phyloP scores from a whole-genome alignment of 2,329 filamentous ascomycete species.

The Fusarium tupiense region DNA sequence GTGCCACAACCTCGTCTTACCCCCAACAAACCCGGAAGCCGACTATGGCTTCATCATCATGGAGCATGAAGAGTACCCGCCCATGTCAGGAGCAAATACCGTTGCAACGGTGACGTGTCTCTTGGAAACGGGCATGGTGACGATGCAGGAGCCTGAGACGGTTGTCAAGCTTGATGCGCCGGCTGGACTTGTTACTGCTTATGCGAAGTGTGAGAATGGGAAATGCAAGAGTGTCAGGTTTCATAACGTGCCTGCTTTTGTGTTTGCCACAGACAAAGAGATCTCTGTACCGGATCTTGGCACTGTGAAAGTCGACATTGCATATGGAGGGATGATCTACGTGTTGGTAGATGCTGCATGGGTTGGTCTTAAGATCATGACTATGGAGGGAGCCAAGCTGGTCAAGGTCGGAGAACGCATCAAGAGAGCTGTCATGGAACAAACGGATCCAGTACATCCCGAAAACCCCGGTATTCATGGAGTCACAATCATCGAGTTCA shows the following conservation, averaged over 20 bases:
- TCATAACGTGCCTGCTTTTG: slow-evolving; percentile 33
- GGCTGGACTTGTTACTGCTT: slow-evolving; percentile 25
- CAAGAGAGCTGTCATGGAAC: slow-evolving; percentile 21
- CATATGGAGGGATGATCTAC: slow-evolving; percentile 35
- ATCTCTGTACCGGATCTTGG: slow-evolving; percentile 17
- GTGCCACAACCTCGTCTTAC: slow-evolving; percentile 28
- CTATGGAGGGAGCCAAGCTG: slow-evolving; percentile 1
- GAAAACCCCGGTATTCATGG: slow-evolving; percentile 24
- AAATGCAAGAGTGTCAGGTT: slow-evolving; percentile 33
- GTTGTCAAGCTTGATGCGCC: slow-evolving; percentile 29
- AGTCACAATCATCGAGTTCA: slow-evolving; percentile 31
- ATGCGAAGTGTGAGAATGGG: slow-evolving; percentile 22
- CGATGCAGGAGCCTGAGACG: slow-evolving; percentile 30
- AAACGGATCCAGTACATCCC: slow-evolving; percentile 14
- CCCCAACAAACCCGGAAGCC: slow-evolving; percentile 24
- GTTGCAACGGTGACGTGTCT: slow-evolving; percentile 21
- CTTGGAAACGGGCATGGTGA: slow-evolving; percentile 28
- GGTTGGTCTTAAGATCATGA: slow-evolving; percentile 22
- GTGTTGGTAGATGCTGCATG: slow-evolving; percentile 26
- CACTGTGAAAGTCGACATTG: slow-evolving; percentile 19
- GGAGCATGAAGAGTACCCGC: slow-evolving; percentile 34
- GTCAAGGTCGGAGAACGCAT: slow-evolving; percentile 31
- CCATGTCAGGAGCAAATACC: slow-evolving; percentile 34
- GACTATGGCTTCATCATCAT: slow-evolving; percentile 38
- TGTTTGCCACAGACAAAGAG: slow-evolving; percentile 24